Evolutionary conservation across 768 basidiomycete species (phyloP), one percentile per base, ranked within the genome.

Genomic region (Calocybe indica): DNA sequence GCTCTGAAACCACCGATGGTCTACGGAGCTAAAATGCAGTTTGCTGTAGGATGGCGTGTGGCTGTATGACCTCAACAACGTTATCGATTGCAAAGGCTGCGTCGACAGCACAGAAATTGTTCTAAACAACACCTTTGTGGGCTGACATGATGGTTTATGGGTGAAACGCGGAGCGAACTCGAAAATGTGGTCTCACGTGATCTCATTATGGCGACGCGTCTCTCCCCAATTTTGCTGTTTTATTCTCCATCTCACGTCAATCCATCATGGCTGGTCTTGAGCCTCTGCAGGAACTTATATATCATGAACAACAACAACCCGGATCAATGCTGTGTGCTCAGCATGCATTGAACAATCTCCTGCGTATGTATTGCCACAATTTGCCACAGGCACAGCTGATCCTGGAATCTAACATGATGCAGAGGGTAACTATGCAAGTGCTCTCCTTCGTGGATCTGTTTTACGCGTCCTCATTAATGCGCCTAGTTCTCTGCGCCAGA

Each of bases 241-340:
- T 43, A 32, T 34, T 34, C 7, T 32, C 47, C 33, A 48, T 28
- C 39, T 40, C 2, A 14, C 43, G 33, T 43, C 30, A 8, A 31
- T 12, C 47, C 47, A 48, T 41, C 47, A 88, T 87, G 84, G 71
- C 81, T 29, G 73, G 75, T 43, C 67, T 85, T 34, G 78, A 85
- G 54, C 56, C 55, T 29, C 71, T 91, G 7, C 54, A 70, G 9
- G 60, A 70, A 6, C 59, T 74, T 7, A 85, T 92, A 48, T 91
- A 91, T 61, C 87, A 90, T 63, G 88, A 92, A 60, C 77, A 62
- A 51, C 89, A 92, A 62, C 77, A 90, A 59, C 53, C 66, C 48
- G 88, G 87, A 15, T 89, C 88, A 2, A 87, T 87, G 79, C 76
- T 92, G 30, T 92, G 90, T 60, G 90, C 89, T 9, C 89, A 92